Base-by-base conservation (phyloP, 2,329 filamentous ascomycete species). In the Alternaria triticimaculans region DNA sequence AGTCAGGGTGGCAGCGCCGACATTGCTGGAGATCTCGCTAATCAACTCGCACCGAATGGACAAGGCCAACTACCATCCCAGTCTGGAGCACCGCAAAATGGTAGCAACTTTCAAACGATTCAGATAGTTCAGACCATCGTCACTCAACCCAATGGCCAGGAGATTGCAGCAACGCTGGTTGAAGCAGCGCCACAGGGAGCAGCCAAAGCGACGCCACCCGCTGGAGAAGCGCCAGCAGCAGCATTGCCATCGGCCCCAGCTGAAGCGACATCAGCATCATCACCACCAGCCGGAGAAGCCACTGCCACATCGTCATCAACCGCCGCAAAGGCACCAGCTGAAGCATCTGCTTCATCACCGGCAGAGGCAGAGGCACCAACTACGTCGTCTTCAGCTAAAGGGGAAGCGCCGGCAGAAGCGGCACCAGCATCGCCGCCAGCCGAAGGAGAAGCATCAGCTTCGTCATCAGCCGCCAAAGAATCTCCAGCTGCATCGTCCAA, bases 121-220 rank as follows among this genome's bases (percentile, higher is more conserved):
- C 58, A 71, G 26, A 45, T 66, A 10, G 23, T 54, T 49, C 51
- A 64, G 20, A 65, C 66, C 5, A 53, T 61, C n/a, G 55, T 66
- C 28, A 45, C 51, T 15, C 62, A 61, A 48, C 33, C 41, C 20
- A 67, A 65, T 57, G 63, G 64, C 7, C 55, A 63, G 28, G 44
- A 64, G 45, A 46, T 55, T 7, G 28, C 57, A 28, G 64, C 59
- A 20, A 51, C 61, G 18, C 55, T 69, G 5, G 23, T 67, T 5
- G 60, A 67, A 20, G 55, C 50, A 20, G 54, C 60, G 37, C 56
- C 65, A 20, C 60, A 67, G 28, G 28, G 62, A 33, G 58, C 62
- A 54, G 51, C 59, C 4, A 62, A 25, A 53, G 5, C 48, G 44
- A 20, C 30, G 8, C 15, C 55, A 1, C 21, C 21, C 4, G n/a